These are phyloP conservation scores for Suhomyces wounanorum DNA, from an alignment of 1,139 yeast species.

Conservation along the genomic window DNA sequence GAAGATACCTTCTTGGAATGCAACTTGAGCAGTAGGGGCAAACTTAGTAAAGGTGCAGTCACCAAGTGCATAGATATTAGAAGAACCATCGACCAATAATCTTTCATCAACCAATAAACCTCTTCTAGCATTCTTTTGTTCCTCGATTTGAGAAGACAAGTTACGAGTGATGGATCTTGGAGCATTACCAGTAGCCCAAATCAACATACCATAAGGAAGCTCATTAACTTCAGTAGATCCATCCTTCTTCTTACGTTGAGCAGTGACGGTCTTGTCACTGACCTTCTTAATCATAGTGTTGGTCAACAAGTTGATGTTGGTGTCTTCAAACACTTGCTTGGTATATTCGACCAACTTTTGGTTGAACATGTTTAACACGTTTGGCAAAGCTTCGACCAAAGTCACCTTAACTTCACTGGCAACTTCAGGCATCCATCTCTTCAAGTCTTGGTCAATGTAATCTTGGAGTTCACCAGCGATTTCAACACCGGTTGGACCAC, in stretches of 20 bases:
- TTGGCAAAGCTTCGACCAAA: conserved; percentile 88
- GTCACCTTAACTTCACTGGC: conserved; percentile 80
- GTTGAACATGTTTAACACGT: conserved; percentile 85
- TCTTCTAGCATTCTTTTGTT: conserved; percentile 85
- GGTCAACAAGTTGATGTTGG: conserved; percentile 74
- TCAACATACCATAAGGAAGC: conserved; percentile 87
- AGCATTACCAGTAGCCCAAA: conserved; percentile 98
- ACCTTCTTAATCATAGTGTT: conserved; percentile 90
- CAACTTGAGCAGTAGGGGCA: conserved; percentile 97
- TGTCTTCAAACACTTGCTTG: conserved; percentile 74
- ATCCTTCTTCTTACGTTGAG: conserved; percentile 65
- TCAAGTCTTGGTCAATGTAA: conserved; percentile 87
- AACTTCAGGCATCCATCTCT: conserved; percentile 85
- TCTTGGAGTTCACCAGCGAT: conserved; percentile 95
- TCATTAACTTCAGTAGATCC: conserved; percentile 60
- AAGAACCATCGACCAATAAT: conserved; percentile 80
- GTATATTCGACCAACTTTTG: conserved; percentile 83
- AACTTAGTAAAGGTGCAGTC: conserved; percentile 91
- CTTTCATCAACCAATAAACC: conserved; percentile 85
- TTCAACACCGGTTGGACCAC: conserved; percentile 97
- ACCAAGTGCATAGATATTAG: conserved; percentile 85
- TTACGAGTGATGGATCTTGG: conserved; percentile 75
- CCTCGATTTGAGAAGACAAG: conserved; percentile 69
- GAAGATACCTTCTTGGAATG: conserved; percentile 89
- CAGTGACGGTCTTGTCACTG: conserved; percentile 64